Evolutionary conservation across 2,329 filamentous ascomycete species (phyloP), one percentile per base, ranked within the genome.

Genomic region (Sporothrix pseudoabietina): DNA sequence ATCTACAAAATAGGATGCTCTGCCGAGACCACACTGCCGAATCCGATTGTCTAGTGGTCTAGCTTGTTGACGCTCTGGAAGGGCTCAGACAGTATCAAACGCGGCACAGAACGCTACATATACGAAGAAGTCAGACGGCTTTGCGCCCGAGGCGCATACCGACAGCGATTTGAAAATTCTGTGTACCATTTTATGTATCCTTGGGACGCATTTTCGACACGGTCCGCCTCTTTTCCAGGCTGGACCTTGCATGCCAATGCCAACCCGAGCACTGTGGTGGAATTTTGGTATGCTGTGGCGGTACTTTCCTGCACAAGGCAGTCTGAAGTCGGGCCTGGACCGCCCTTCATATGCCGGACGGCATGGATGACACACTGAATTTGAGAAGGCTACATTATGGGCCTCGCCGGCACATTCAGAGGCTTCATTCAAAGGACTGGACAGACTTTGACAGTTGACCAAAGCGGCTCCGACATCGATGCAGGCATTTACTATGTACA

Each of bases 161-260:
- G n/a, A 26, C 59, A 14, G 59, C n/a, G 35, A 9, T 63, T 8
- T 44, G 30, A 32, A 6, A 12, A 26, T 26, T 63, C 26, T 63
- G 59, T 63, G 59, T 63, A n/a, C n/a, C 59, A 63, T 63, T 41
- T 44, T 39, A 63, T 63, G 59, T 63, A 4, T n/a, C 59, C 35
- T 63, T 44, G 35, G 59, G 35, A 44, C 41, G 35, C 59, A 44
- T 63, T 63, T 14, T 26, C n/a, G 41, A 49, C 41, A 49, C 63
- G 41, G 63, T 66, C 63, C 41, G 39, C 7, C 39, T 41, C 26
- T 66, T 14, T 49, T 1, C 41, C 41, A 19, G 3, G 14, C 22
- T 66, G 61, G 59, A 41, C 71, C 71, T 66, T 72, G 71, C 71
- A 72, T 72, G 22, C n/a, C 71, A 72, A 30, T 72, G 32, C 71